phyloP scores from a whole-genome alignment of 2,329 filamentous ascomycete species.

The Fusarium drepaniforme region DNA sequence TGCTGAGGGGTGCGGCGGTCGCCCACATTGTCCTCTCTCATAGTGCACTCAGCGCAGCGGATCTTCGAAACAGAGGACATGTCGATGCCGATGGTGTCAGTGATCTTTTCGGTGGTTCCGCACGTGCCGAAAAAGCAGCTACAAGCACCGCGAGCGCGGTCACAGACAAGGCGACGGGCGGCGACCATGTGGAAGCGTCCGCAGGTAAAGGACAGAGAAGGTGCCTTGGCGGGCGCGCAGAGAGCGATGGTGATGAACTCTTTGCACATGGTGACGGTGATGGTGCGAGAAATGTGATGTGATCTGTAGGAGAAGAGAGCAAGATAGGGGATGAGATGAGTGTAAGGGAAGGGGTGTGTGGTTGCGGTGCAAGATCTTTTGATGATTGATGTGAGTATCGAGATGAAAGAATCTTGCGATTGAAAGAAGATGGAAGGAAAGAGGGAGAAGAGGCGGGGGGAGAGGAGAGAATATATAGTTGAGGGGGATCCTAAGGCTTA shows the following conservation, averaged over 20 bases:
- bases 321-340: neutral
- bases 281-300: neutral
- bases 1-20: slow-evolving; percentile 16
- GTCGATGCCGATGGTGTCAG: slow-evolving; percentile 2
- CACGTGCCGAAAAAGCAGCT: slow-evolving; percentile 44
- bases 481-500: neutral
- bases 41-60: slow-evolving; percentile 31
- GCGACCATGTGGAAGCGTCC: slow-evolving; percentile 43
- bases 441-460: neutral
- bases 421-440: neutral
- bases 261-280: slow-evolving; percentile 36
- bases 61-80: slow-evolving; percentile 19
- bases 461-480: neutral
- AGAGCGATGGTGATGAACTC: slow-evolving; percentile 38
- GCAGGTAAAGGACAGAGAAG: slow-evolving; percentile 28
- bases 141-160: slow-evolving; percentile 22
- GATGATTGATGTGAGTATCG: neutral
- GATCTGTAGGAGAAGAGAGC: neutral
- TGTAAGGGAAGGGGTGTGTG: neutral
- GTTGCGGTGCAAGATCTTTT: neutral
- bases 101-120: slow-evolving; percentile 13
- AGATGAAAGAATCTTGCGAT: neutral
- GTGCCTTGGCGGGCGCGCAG: slow-evolving; percentile 28
- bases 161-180: slow-evolving; percentile 20
- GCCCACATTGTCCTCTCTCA: slow-evolving; percentile 27